Percentiles rank a stretch among this genome's conserved stretches.
Evolutionary conservation across 2,329 filamentous ascomycete species (phyloP).

Genomic region (Aspergillus sp.): DNA sequence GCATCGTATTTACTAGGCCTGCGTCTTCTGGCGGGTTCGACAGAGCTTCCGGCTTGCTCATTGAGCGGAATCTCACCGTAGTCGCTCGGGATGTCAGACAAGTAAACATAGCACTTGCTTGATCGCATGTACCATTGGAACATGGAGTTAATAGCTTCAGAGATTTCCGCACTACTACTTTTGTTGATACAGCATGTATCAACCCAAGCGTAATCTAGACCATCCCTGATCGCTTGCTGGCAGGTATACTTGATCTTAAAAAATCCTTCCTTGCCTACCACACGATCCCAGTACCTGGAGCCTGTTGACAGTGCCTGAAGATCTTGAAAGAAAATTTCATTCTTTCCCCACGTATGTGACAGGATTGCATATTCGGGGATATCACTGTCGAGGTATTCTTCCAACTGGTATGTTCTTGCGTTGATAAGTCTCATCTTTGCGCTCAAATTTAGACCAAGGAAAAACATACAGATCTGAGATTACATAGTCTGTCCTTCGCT

Average conservation of each 20-base stretch:
- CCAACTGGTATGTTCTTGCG: neutral
- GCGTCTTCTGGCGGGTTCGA: neutral
- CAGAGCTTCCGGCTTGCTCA: neutral
- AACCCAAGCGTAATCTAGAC: neutral
- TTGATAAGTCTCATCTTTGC: neutral
- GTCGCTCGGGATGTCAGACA: slow-evolving; percentile 13
- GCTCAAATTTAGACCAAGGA: neutral
- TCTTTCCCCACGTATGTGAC: neutral
- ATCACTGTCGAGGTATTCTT: neutral
- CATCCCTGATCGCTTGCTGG: neutral
- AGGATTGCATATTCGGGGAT: neutral
- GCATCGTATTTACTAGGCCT: neutral
- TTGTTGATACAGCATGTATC: neutral
- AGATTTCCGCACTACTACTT: slow-evolving; percentile 8
- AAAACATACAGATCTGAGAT: neutral
- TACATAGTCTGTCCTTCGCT: neutral
- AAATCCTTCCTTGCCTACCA: neutral
- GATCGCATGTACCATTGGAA: slow-evolving; percentile 23
- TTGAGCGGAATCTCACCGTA: neutral
- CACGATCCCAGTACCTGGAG: neutral
- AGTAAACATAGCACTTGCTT: slow-evolving; percentile 21
- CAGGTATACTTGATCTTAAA: neutral
- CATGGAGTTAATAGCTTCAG: slow-evolving; percentile 26
- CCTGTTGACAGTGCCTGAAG: neutral
- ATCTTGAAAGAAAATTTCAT: neutral